Conservation (phyloP, 176 grass and related monocot species). For the Hordeum marinum region DNA sequence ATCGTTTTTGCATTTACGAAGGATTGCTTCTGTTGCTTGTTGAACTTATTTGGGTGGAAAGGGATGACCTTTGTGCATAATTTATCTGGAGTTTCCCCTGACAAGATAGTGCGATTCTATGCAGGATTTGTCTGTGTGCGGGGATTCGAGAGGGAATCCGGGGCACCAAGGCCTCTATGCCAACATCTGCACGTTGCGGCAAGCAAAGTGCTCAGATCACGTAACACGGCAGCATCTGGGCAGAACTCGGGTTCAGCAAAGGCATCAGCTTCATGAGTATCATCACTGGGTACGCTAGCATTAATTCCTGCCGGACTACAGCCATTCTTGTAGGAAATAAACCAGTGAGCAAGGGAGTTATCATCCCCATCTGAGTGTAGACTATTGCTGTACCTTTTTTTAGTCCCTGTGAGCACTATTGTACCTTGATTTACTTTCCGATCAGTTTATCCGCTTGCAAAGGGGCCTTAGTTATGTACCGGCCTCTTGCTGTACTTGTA, state of each 20-base stretch:
- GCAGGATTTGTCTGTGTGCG: conserved; percentile 90
- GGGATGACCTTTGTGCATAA: not conserved
- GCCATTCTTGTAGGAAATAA: conserved; percentile 36
- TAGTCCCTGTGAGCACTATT: not conserved
- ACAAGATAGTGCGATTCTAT: conserved; percentile 8
- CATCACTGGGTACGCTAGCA: not conserved
- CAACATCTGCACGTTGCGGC: conserved; percentile 66
- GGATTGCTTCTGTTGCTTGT: not conserved
- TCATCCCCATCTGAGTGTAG: not conserved
- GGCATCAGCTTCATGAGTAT: conserved; percentile 7
- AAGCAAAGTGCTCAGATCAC: conserved; percentile 40
- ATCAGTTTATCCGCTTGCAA: conserved; percentile 4
- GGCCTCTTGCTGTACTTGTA: not conserved
- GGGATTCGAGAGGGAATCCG: conserved; percentile 66
- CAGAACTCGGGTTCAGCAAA: conserved; percentile 11
- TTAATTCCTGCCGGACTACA: conserved; percentile 25
- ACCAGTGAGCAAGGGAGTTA: conserved; percentile 12
- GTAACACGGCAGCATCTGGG: conserved; percentile 25
- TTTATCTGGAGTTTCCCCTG: not conserved
- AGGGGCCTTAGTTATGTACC: not conserved
- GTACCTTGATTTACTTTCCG: conserved; percentile 14
- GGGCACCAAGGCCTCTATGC: conserved; percentile 79
- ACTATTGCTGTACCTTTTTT: not conserved
- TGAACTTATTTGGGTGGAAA: not conserved
- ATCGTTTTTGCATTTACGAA: not conserved